Evolutionary conservation across 352 stramenopile species (phyloP).

Genomic region (Blastocystis sp.): DNA sequence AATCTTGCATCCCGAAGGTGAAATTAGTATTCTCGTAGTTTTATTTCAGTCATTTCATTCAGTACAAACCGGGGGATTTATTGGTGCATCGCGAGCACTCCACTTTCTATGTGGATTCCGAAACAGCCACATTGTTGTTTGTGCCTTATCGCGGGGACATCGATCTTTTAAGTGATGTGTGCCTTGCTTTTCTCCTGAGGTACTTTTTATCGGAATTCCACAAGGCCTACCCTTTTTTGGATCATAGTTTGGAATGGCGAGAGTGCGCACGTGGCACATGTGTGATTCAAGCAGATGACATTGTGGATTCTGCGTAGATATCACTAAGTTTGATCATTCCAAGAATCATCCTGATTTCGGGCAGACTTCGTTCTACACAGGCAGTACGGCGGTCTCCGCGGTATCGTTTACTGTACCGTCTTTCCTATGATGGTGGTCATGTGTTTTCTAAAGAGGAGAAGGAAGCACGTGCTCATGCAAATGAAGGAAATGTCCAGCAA

Average conservation of each 20-base stretch:
- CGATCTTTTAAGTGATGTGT: background rate
- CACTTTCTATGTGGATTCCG: conserved; percentile 9
- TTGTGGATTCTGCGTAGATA: background rate
- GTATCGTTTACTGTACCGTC: conserved; percentile 18
- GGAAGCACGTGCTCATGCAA: background rate
- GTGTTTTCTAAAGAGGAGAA: conserved; percentile 42
- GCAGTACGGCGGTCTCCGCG: background rate
- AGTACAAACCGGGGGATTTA: background rate
- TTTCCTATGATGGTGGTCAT: conserved; percentile 22
- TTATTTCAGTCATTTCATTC: background rate
- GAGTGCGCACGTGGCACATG: conserved; percentile 7
- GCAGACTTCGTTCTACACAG: conserved; percentile 5
- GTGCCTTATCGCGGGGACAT: conserved; percentile 21
- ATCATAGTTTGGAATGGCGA: background rate
- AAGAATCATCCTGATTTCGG: conserved; percentile 16
- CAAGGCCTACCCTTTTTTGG: background rate
- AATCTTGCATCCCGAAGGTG: background rate
- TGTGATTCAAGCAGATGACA: background rate
- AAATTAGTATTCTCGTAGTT: conserved; percentile 15
- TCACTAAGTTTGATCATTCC: background rate
- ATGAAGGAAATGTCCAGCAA: background rate
- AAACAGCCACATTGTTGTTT: conserved; percentile 8
- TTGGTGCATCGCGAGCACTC: background rate
- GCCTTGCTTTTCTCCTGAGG: background rate
- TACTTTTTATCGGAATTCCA: background rate